Conservation (phyloP, 1,139 yeast genomes). For the Candida pseudocylindracea region DNA sequence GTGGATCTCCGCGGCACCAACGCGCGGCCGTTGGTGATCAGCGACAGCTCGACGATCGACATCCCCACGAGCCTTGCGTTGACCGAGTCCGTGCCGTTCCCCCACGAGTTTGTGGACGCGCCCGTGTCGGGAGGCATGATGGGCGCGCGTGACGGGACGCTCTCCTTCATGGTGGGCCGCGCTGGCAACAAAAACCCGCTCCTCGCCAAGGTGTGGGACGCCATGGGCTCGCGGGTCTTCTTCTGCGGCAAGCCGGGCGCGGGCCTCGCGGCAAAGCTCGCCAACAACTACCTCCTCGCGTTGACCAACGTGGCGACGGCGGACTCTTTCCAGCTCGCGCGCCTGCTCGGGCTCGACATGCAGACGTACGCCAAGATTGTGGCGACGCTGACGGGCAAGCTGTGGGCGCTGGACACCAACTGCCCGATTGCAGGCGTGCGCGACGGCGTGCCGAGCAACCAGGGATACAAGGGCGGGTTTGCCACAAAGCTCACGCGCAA, state of each 20-base stretch:
- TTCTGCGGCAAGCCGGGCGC: conserved; percentile 35
- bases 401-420: conserved; percentile 40
- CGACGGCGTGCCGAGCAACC: conserved; percentile 20
- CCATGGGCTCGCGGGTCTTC: conserved; percentile 30
- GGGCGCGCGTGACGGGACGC: conserved; percentile 32
- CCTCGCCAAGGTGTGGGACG: conserved; percentile 11
- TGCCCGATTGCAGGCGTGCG: conserved; percentile 34
- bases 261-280: conserved; percentile 36
- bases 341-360: conserved; percentile 26
- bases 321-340: conserved; percentile 38
- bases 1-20: conserved; percentile 5
- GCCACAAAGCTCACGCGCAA: conserved; percentile 31
- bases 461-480: conserved; percentile 28
- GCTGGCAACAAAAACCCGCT: conserved; percentile 8
- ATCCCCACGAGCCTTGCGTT: conserved; percentile 24
- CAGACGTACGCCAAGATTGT: conserved; percentile 27
- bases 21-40: conserved; percentile 11
- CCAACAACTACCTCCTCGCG: conserved; percentile 36
- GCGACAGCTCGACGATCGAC: conserved; percentile 39
- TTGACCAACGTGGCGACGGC: conserved; percentile 37
- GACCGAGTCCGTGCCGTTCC: conserved; percentile 17
- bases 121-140: conserved; percentile 44
- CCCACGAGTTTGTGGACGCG: conserved; percentile 23
- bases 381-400: conserved; percentile 33
- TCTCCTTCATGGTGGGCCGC: conserved; percentile 35